Evolutionary conservation across 2,329 filamentous ascomycete genomes (phyloP).

Genomic region (Colletotrichum sidae): DNA sequence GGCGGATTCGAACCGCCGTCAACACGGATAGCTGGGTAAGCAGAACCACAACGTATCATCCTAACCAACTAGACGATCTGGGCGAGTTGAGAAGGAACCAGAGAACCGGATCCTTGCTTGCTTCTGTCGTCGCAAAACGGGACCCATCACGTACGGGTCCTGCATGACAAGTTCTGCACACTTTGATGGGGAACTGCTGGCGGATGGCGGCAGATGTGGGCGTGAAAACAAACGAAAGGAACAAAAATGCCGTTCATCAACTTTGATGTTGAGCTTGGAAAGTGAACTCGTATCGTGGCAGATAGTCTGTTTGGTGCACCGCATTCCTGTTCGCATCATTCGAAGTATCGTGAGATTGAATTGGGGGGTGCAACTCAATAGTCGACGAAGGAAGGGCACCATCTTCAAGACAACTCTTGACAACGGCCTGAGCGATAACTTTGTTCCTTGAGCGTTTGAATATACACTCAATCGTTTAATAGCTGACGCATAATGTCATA

Average conservation of each 20-base stretch:
- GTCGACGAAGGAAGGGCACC: too few relatives aligned
- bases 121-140: fast-evolving
- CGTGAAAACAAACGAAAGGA: background rate
- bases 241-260: background rate
- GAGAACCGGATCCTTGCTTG: slow-evolving; percentile 7
- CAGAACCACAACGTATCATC: slow-evolving; percentile 37
- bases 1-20: slow-evolving; percentile 38
- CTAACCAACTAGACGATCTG: slow-evolving; percentile 39
- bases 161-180: slow-evolving; percentile 13
- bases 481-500: too few relatives aligned
- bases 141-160: slow-evolving; percentile 8
- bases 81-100: slow-evolving; percentile 4
- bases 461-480: too few relatives aligned
- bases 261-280: background rate
- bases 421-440: too few relatives aligned
- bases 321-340: too few relatives aligned
- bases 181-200: slow-evolving; percentile 8
- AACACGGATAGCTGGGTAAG: slow-evolving; percentile 35
- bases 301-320: too few relatives aligned
- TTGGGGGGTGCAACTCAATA: too few relatives aligned
- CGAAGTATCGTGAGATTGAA: too few relatives aligned
- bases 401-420: too few relatives aligned
- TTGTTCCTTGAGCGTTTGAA: too few relatives aligned
- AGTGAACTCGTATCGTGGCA: too few relatives aligned
- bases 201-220: slow-evolving; percentile 5